Base-by-base conservation (phyloP, 164 flowering plant species). In the Buxus sempervirens region DNA sequence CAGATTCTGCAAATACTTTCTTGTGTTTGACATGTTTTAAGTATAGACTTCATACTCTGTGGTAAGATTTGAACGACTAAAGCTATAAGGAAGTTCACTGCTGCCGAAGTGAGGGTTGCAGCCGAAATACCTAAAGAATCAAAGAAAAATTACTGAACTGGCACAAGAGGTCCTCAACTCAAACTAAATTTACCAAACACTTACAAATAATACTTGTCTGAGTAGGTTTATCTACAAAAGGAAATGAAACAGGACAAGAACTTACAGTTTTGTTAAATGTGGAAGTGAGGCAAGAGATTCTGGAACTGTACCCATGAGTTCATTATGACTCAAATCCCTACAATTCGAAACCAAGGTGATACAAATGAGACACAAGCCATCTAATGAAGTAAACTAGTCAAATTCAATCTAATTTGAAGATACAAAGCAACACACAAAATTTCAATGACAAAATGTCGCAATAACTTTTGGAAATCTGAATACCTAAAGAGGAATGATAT, bases 241-340 rank as follows among this genome's bases (percentile, higher is more conserved):
- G 41, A 55, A 48, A 19, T 20, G 16, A 51, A 62, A 65, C 27
- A 26, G 55, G 26, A 28, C 13, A 48, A 32, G 22, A 61, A 75
- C 87, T 85, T 75, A 89, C 91, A 85, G 66, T 51, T 54, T 65
- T 56, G 48, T 61, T 67, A 89, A 75, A 72, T 79, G 49, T 51
- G 78, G 80, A 45, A 87, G 78, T 27, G 65, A 58, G 62, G 72
- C 49, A 72, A 86, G 76, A 54, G 89, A 77, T 32, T 73, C 78
- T 49, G 88, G 82, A 69, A 85, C 57, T 18, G 67, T 25, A 32
- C 96, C 96, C 20, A 9, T 60, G 54, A 90, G 74, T 59, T 83
- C 78, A 74, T 90, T 90, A 74, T 83, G 71, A 41, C 89, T 79
- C 42, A 88, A 32, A 79, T 90, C 86, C 74, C 90, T 89, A 84